A percentile compares a stretch with the other conserved stretches of the same genome.
Evolutionary conservation across 495 filamentous ascomycete genomes (phyloP).

Genomic region (Neurospora pannonica): DNA sequence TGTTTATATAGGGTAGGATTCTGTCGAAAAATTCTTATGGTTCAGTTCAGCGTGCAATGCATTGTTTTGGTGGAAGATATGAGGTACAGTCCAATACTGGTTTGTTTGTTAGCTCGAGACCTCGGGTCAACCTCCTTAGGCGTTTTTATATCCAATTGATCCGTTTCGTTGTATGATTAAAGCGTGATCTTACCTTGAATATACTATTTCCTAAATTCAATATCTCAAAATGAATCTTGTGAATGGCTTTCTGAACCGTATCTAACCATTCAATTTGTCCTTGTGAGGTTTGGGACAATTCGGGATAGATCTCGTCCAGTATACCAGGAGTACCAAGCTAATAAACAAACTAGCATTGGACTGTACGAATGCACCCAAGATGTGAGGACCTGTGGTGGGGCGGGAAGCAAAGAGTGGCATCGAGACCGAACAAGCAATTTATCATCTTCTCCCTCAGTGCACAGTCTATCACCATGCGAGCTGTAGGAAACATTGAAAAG

Average conservation of each 20-base stretch:
- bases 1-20: not conserved
- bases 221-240: too few species aligned
- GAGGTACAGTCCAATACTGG: not conserved
- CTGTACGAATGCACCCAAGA: not conserved
- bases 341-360: too few species aligned
- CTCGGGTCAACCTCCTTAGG: not conserved
- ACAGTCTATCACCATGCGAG: not conserved
- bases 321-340: too few species aligned
- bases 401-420: not conserved
- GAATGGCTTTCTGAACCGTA: too few species aligned
- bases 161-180: too few species aligned
- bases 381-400: not conserved
- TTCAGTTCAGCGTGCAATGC: not conserved
- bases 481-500: not conserved
- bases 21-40: not conserved
- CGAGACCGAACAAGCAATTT: not conserved
- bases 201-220: too few species aligned
- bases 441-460: not conserved
- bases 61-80: not conserved
- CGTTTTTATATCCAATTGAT: too few species aligned
- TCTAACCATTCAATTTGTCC: too few species aligned
- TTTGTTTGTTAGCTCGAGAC: not conserved
- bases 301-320: too few species aligned
- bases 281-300: too few species aligned
- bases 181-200: too few species aligned